A percentile compares a stretch with the other conserved stretches of the same genome.
Conservation (phyloP, 768 basidiomycete species). For the Leccinellum luteum region DNA sequence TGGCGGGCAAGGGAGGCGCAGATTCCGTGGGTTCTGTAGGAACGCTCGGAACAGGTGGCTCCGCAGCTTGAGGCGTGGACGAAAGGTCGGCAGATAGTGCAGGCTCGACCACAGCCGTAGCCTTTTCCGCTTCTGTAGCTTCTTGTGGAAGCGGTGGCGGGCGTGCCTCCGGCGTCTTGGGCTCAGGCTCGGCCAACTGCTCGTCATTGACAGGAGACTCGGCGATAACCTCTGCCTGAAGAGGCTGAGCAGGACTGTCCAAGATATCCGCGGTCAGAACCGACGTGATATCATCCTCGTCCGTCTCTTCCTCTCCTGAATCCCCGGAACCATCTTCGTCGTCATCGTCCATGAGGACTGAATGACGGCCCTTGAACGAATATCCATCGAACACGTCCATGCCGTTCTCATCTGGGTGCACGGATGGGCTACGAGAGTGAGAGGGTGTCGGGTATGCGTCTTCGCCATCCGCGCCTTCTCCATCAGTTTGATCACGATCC, state of each 20-base stretch:
- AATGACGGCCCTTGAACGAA: constrained; percentile 86
- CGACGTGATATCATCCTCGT: constrained; percentile 37
- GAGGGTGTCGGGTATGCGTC: constrained; percentile 78
- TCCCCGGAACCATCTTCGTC: constrained; percentile 43
- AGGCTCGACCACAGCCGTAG: constrained; percentile 12
- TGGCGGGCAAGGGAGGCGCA: constrained; percentile 31
- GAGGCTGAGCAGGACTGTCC: constrained; percentile 23
- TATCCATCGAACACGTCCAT: constrained; percentile 92
- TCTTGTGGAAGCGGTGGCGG: constrained; percentile 35
- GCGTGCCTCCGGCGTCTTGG: constrained; percentile 76
- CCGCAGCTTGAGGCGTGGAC: constrained; percentile 14
- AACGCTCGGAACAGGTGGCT: constrained; percentile 3
- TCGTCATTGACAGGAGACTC: constrained; percentile 36
- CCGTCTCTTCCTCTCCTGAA: constrained; percentile 33
- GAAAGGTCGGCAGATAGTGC: constrained; percentile 11
- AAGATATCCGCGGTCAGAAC: constrained; percentile 14
- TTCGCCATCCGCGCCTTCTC: constrained; percentile 70
- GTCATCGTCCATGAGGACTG: constrained; percentile 72
- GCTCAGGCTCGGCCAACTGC: constrained; percentile 50
- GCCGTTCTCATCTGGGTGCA: constrained; percentile 44
- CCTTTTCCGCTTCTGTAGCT: constrained; percentile 16
- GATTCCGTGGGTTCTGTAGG: constrained; percentile 16
- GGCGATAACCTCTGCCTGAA: constrained; percentile 31
- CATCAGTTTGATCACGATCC: constrained; percentile 65
- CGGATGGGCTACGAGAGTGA: constrained; percentile 75